Percentiles rank a stretch among this genome's conserved stretches.
phyloP scores from a whole-genome alignment of 2,329 filamentous ascomycete species.

The Lasiodiplodia sp. region DNA sequence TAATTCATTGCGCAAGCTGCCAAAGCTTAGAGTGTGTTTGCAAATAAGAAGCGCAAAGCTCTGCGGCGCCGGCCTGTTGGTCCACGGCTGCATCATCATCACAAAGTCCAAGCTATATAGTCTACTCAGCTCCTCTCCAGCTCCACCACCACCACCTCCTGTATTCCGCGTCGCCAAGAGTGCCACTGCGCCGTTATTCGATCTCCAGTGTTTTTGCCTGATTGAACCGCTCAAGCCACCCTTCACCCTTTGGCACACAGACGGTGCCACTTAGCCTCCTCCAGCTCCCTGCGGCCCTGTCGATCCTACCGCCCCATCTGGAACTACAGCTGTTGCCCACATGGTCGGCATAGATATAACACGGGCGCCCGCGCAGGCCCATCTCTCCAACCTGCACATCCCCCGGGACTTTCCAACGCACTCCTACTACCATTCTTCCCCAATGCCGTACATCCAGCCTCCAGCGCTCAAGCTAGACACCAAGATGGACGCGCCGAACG shows the following conservation, averaged over 20 bases:
- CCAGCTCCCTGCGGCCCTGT: slow-evolving; percentile 28
- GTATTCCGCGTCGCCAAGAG: slow-evolving; percentile 23
- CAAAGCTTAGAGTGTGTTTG: slow-evolving; percentile 5
- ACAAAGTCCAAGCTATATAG: slow-evolving; percentile 12
- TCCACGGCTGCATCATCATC: not conserved
- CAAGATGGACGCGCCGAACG: slow-evolving; percentile 49
- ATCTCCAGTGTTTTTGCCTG: slow-evolving; percentile 13
- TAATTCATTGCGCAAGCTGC: slow-evolving; percentile 21
- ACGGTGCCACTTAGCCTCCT: slow-evolving; percentile 18
- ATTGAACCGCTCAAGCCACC: slow-evolving; percentile 19
- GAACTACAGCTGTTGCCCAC: slow-evolving; percentile 20
- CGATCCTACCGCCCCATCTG: slow-evolving; percentile 26
- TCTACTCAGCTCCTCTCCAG: slow-evolving; percentile 7
- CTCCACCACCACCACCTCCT: slow-evolving; percentile 16
- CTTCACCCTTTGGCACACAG: slow-evolving; percentile 8
- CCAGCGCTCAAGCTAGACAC: slow-evolving; percentile 2
- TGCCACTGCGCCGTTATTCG: slow-evolving; percentile 26
- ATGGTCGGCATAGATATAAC: slow-evolving; percentile 25
- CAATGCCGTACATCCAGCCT: slow-evolving; percentile 10
- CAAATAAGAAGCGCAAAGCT: slow-evolving; percentile 4
- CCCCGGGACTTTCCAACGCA: not conserved
- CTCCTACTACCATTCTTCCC: not conserved
- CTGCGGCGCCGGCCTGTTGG: not conserved
- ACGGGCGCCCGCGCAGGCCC: slow-evolving; percentile 2
- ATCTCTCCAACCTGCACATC: not conserved